Evolutionary conservation across 108 stramenopile genomes (phyloP).

Genomic region (Skeletonema costatum): DNA sequence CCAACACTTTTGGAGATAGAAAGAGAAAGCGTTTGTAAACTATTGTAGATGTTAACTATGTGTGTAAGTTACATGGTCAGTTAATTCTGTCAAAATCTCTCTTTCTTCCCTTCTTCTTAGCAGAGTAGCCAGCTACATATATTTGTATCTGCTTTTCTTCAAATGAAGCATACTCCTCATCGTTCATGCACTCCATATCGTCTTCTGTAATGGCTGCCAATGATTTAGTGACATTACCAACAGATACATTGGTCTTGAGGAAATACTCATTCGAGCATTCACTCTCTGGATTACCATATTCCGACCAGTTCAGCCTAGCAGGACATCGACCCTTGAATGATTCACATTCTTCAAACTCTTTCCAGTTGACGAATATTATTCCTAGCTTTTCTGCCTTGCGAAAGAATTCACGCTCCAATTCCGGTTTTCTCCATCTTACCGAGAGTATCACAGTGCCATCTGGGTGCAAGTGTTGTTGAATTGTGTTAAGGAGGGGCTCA

Average conservation of each 20-base stretch:
- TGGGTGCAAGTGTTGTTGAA: constrained; percentile 51
- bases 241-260: constrained; percentile 44
- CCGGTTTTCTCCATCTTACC: constrained; percentile 80
- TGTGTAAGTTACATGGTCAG: background rate
- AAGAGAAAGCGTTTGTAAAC: background rate
- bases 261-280: constrained; percentile 62
- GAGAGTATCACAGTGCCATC: constrained; percentile 51
- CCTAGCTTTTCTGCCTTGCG: constrained; percentile 16
- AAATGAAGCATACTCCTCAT: constrained; percentile 59
- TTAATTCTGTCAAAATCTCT: background rate
- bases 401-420: constrained; percentile 72
- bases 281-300: constrained; percentile 56
- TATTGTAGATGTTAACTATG: background rate
- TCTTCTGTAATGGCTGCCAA: constrained; percentile 58
- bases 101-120: background rate
- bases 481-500: constrained; percentile 60
- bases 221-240: constrained; percentile 20
- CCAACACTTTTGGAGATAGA: background rate
- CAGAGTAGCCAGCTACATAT: constrained; percentile 34
- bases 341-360: constrained; percentile 19
- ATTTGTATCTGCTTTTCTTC: constrained; percentile 72
- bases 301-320: constrained; percentile 49
- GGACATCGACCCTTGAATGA: constrained; percentile 19
- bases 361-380: constrained; percentile 30
- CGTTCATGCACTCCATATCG: constrained; percentile 46